phyloP scores from a whole-genome alignment of 2,329 filamentous ascomycete species.

The Cordyceps cateniannulata region DNA sequence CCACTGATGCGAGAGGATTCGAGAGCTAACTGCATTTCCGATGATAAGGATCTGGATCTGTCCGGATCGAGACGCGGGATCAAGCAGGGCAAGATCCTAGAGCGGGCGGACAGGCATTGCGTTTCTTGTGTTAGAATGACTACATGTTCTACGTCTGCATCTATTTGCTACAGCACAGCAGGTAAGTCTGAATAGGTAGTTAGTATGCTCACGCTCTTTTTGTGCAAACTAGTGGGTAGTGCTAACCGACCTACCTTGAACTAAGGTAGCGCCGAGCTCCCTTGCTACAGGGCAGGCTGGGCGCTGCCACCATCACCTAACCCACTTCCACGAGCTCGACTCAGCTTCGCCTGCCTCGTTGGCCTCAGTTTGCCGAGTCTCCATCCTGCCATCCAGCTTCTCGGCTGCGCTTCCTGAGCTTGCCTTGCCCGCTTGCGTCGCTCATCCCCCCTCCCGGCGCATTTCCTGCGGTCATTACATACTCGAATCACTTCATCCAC shows the following conservation, averaged over 20 bases:
- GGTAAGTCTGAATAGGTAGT: no score
- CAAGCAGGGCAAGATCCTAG: neutral
- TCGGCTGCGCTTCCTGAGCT: neutral
- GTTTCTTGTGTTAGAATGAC: no score
- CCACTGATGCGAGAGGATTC: neutral
- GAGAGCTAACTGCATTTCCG: neutral
- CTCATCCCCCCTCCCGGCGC: neutral
- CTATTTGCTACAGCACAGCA: neutral
- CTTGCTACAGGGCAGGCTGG: neutral
- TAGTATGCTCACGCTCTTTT: no score
- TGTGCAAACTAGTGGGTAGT: no score
- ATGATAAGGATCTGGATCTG: neutral
- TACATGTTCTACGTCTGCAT: neutral
- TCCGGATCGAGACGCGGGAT: neutral
- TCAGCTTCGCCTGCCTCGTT: conserved; percentile 8
- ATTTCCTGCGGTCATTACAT: neutral
- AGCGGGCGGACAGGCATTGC: neutral
- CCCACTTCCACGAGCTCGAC: neutral
- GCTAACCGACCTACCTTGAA: no score
- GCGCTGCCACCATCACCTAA: neutral
- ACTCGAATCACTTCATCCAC: neutral
- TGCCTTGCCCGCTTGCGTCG: neutral
- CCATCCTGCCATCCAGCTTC: neutral
- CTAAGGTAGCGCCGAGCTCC: no score
- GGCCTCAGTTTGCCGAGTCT: neutral